Evolutionary conservation across 2,329 filamentous ascomycete species (phyloP).

Genomic region (Fusarium udum): DNA sequence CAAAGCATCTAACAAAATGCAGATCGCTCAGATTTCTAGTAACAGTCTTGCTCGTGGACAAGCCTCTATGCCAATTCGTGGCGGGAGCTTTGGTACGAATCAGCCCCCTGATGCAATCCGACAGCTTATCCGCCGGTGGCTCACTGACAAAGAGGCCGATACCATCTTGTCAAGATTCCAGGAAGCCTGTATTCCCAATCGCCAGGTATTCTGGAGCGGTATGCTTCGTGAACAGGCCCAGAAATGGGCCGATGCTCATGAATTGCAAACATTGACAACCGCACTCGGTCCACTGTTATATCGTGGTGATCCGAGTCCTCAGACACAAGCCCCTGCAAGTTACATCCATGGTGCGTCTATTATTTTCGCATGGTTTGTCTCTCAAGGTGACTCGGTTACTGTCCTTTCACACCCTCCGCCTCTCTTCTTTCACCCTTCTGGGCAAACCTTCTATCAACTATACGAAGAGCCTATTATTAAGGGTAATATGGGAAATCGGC

Average conservation of each 20-base stretch:
- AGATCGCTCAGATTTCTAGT: fast-evolving
- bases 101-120: background rate
- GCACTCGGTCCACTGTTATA: slow-evolving; percentile 27
- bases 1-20: background rate
- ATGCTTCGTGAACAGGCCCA: slow-evolving; percentile 14
- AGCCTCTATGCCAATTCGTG: background rate
- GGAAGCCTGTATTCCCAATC: background rate
- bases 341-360: slow-evolving; percentile 36
- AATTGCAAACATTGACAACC: slow-evolving; percentile 25
- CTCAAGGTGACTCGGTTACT: slow-evolving; percentile 12
- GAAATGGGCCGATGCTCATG: slow-evolving; percentile 26
- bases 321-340: background rate
- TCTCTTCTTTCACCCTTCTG: slow-evolving; percentile 19
- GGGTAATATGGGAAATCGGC: slow-evolving; percentile 3
- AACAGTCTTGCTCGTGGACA: background rate
- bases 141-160: background rate
- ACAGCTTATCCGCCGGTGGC: background rate
- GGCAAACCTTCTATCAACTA: slow-evolving; percentile 18
- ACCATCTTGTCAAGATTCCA: background rate
- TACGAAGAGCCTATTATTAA: slow-evolving; percentile 32
- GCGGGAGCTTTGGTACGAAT: background rate
- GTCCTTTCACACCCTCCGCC: slow-evolving; percentile 31
- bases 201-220: slow-evolving; percentile 34
- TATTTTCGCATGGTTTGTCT: slow-evolving; percentile 27
- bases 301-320: background rate